Conservation (phyloP, 257 asterid genomes). For the Ligustrum vulgare region DNA sequence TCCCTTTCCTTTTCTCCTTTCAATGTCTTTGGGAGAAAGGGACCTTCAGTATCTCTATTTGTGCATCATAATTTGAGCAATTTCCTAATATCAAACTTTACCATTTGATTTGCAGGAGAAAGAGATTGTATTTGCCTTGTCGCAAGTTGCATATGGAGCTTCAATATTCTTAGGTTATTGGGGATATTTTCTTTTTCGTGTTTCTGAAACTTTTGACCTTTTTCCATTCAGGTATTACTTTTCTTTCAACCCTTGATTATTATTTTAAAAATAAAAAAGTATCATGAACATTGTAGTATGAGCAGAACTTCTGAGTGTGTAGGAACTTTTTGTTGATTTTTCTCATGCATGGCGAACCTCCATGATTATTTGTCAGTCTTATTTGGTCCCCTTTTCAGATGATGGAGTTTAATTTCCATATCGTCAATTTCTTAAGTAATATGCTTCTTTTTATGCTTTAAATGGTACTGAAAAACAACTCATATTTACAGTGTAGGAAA, state of each 20-base stretch:
- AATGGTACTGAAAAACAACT: conserved; percentile 11
- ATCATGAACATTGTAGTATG: neutral
- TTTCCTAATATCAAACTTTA: conserved; percentile 18
- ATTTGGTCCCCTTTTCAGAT: conserved; percentile 6
- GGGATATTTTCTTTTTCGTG: conserved; percentile 67
- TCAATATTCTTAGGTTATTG: conserved; percentile 80
- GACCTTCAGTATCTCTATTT: neutral
- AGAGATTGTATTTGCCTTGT: conserved; percentile 71
- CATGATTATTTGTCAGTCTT: neutral
- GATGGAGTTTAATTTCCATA: conserved; percentile 1
- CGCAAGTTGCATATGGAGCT: conserved; percentile 88
- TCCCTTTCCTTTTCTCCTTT: neutral
- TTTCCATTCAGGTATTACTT: conserved; percentile 77
- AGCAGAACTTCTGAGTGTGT: neutral
- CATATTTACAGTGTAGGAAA: conserved; percentile 57
- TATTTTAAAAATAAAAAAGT: conserved; percentile 7
- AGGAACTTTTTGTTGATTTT: neutral
- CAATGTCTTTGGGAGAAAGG: neutral
- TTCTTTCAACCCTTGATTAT: conserved; percentile 5
- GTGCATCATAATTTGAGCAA: conserved; percentile 14
- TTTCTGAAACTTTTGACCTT: conserved; percentile 49
- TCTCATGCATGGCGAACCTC: conserved; percentile 12
- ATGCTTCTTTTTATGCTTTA: neutral
- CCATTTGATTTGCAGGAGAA: conserved; percentile 67
- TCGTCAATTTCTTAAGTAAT: conserved; percentile 13